phyloP scores from a whole-genome alignment of 2,329 filamentous ascomycete genomes.

The Xylaria digitata region DNA sequence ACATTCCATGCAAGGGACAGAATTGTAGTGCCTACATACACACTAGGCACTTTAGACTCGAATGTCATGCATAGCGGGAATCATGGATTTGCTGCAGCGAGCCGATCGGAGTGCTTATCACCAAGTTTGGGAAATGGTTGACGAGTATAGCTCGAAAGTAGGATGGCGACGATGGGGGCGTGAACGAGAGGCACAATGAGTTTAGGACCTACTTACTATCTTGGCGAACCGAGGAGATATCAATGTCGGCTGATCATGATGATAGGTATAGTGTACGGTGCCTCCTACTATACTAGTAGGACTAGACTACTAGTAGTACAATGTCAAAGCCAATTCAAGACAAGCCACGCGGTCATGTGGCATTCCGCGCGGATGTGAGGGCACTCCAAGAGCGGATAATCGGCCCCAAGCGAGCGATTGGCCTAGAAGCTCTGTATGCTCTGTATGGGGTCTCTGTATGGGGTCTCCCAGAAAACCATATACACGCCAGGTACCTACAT shows the following conservation, averaged over 20 bases:
- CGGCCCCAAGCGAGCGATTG: conserved; percentile 7
- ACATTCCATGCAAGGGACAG: conserved; percentile 33
- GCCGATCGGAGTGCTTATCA: conserved; percentile 11
- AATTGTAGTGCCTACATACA: conserved; percentile 5
- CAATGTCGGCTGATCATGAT: conserved; percentile 6
- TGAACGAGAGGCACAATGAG: conserved; percentile 25
- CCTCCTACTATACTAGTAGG: conserved; percentile 22
- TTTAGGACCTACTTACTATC: not conserved
- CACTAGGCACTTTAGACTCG: conserved; percentile 5
- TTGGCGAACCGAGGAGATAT: conserved; percentile 12
- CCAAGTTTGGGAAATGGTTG: not conserved
- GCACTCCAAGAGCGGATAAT: conserved; percentile 3
- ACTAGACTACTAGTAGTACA: conserved; percentile 15
- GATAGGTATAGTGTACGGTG: not conserved
- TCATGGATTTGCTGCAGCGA: conserved; percentile 8
- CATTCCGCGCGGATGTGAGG: conserved; percentile 26
- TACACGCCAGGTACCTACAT: not conserved
- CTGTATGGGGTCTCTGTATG: not conserved
- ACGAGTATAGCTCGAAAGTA: conserved; percentile 20
- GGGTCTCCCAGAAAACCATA: conserved; percentile 1
- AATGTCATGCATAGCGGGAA: conserved; percentile 31
- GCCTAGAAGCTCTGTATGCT: not conserved
- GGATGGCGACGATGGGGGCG: conserved; percentile 21
- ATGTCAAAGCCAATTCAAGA: conserved; percentile 19
- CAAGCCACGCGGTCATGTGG: conserved; percentile 38